A percentile compares a stretch with the other conserved stretches of the same genome.
phyloP scores from a whole-genome alignment of 192 early-diverging fungal genomes.

The Linnemannia exigua region DNA sequence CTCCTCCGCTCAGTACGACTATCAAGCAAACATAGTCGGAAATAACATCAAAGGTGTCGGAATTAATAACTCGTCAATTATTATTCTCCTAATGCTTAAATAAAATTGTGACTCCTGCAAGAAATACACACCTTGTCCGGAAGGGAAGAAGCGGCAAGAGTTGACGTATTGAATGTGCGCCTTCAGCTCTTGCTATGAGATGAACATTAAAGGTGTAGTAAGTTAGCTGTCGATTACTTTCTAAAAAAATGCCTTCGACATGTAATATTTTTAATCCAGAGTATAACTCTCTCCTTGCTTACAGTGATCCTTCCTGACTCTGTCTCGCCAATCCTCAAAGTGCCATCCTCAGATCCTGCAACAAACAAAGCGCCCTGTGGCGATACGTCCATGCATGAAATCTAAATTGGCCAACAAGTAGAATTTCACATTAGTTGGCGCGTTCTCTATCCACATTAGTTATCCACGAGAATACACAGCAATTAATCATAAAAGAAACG shows the following conservation, averaged over 20 bases:
- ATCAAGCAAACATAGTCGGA: background rate
- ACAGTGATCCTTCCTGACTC: constrained; percentile 57
- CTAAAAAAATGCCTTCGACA: too few species aligned
- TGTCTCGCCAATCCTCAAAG: constrained; percentile 58
- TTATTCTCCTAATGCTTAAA: background rate
- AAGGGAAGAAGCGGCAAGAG: constrained; percentile 79
- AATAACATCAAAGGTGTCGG: background rate
- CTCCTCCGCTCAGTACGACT: constrained; percentile 77
- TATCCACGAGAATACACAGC: background rate
- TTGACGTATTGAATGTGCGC: constrained; percentile 80
- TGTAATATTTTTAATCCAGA: too few species aligned
- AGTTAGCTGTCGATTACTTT: too few species aligned
- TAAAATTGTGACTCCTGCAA: background rate
- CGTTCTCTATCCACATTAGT: background rate
- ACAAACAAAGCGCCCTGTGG: constrained; percentile 63
- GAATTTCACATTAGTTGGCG: too few species aligned
- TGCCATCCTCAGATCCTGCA: constrained; percentile 54
- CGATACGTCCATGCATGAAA: constrained; percentile 61
- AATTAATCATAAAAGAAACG: too few species aligned
- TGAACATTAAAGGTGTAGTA: too few species aligned
- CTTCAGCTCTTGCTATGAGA: constrained; percentile 63
- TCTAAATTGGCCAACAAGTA: constrained; percentile 34
- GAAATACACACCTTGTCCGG: constrained; percentile 68
- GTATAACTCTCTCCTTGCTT: constrained; percentile 16
- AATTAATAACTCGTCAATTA: background rate